Percentiles rank a stretch among this genome's conserved stretches.
phyloP scores from a whole-genome alignment of 1,284 basidiomycete genomes.

The Pterula multifida region DNA sequence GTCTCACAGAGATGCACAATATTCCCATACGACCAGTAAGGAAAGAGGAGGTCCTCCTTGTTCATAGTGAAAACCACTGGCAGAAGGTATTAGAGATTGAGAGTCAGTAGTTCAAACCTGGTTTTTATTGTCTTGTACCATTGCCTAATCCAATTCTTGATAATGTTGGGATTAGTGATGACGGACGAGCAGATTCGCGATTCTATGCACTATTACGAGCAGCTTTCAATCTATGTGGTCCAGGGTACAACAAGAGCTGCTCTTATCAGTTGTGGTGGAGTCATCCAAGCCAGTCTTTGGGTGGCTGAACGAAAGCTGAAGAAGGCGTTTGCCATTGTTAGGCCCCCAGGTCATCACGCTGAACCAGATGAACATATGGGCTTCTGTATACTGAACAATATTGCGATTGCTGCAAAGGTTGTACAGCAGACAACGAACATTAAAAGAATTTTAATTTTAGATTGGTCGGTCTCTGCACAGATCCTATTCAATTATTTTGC shows the following conservation, averaged over 20 bases:
- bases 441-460: conserved; percentile 83
- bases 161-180: conserved; percentile 37
- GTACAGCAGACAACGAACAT: conserved; percentile 57
- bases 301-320: conserved; percentile 76
- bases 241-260: conserved; percentile 78
- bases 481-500: conserved; percentile 7
- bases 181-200: conserved; percentile 60
- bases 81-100: conserved; percentile 75
- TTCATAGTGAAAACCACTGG: conserved; percentile 88
- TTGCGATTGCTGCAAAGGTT: conserved; percentile 83
- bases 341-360: conserved; percentile 97
- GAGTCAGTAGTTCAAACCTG: conserved; percentile 34
- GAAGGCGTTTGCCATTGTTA: conserved; percentile 90
- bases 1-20: conserved; percentile 65
- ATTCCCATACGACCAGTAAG: conserved; percentile 67
- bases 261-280: conserved; percentile 85
- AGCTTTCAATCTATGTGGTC: conserved; percentile 87
- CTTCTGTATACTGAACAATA: conserved; percentile 99
- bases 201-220: conserved; percentile 74
- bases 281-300: conserved; percentile 82
- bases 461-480: conserved; percentile 77
- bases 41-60: conserved; percentile 73
- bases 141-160: neutral
- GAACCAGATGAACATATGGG: conserved; percentile 98
- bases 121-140: conserved; percentile 10